These are phyloP conservation scores for Exophiala sideris DNA, from an alignment of 2,329 filamentous ascomycete genomes.

Conservation along the genomic window DNA sequence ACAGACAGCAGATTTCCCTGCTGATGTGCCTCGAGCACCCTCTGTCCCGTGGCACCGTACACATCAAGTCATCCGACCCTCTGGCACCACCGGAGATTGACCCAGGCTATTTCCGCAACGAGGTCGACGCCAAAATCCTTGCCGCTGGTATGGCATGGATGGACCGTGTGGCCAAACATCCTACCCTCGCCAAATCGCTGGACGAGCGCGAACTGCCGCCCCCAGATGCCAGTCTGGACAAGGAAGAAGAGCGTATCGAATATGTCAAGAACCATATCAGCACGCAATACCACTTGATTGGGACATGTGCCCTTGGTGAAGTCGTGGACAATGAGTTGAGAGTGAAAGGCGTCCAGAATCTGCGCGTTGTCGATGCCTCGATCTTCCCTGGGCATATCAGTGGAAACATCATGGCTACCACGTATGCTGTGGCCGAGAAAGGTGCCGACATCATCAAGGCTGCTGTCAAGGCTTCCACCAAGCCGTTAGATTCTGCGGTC, in stretches of 20 bases:
- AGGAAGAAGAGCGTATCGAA: slow-evolving; percentile 30
- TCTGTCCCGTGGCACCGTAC: slow-evolving; percentile 46
- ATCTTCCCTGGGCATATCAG: slow-evolving; percentile 34
- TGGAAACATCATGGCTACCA: slow-evolving; percentile 31
- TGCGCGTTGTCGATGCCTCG: slow-evolving; percentile 39
- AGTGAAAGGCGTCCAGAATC: slow-evolving; percentile 36
- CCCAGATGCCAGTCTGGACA: slow-evolving; percentile 12
- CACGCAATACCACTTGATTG: slow-evolving; percentile 42
- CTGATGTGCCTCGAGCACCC: slow-evolving; percentile 31
- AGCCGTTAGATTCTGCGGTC: not conserved
- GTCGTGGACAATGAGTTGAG: slow-evolving; percentile 37
- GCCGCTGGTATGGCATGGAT: slow-evolving; percentile 40
- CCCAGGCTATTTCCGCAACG: slow-evolving; percentile 39
- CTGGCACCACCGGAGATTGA: slow-evolving; percentile 41
- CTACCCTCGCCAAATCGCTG: slow-evolving; percentile 16
- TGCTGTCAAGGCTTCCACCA: slow-evolving; percentile 19
- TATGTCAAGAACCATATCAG: slow-evolving; percentile 39
- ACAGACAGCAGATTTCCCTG: slow-evolving; percentile 20
- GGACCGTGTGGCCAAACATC: slow-evolving; percentile 31
- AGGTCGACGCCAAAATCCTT: slow-evolving; percentile 34
- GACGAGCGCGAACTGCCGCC: slow-evolving; percentile 16
- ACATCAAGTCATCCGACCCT: slow-evolving; percentile 38
- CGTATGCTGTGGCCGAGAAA: slow-evolving; percentile 35
- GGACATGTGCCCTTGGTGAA: slow-evolving; percentile 46
- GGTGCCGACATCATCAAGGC: slow-evolving; percentile 37